Evolutionary conservation across 768 basidiomycete species (phyloP).

Genomic region (Suillus variegatus): DNA sequence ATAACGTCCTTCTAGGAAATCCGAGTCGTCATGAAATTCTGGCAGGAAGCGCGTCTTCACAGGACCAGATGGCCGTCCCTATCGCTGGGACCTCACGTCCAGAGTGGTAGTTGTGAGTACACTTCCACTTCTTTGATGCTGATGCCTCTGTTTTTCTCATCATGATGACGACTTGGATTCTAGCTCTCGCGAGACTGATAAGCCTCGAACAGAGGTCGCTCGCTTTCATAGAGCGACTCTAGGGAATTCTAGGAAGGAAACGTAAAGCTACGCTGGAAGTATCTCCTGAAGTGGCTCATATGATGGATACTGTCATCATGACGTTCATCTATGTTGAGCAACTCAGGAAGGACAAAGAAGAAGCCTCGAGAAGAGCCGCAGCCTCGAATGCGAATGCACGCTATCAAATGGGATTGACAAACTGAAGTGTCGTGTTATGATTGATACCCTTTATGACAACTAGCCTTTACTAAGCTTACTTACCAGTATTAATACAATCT

Average conservation of each 20-base stretch:
- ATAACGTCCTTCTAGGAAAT: neutral
- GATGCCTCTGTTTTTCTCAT: neutral
- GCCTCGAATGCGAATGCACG: neutral
- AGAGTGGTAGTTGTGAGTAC: conserved; percentile 1
- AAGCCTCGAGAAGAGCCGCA: neutral
- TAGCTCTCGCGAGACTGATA: conserved; percentile 20
- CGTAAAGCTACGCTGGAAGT: conserved; percentile 13
- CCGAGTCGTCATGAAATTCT: neutral
- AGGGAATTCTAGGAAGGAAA: conserved; percentile 11
- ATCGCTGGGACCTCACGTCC: neutral
- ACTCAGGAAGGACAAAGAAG: conserved; percentile 10
- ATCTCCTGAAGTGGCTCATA: conserved; percentile 10
- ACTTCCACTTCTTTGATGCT: neutral
- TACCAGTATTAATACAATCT: no score
- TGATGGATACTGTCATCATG: conserved; percentile 14
- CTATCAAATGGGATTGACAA: no score
- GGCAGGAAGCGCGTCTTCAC: conserved; percentile 4
- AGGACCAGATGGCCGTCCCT: conserved; percentile 7
- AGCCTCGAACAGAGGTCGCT: conserved; percentile 17
- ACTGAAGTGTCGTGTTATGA: no score
- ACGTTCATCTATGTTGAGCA: conserved; percentile 19
- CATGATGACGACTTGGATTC: no score
- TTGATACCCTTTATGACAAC: no score
- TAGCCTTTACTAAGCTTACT: no score
- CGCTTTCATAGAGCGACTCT: conserved; percentile 19